Evolutionary conservation across 345 rosid species (phyloP), one percentile per base, ranked within the genome.

Genomic region (Eucalyptus fibrosa): DNA sequence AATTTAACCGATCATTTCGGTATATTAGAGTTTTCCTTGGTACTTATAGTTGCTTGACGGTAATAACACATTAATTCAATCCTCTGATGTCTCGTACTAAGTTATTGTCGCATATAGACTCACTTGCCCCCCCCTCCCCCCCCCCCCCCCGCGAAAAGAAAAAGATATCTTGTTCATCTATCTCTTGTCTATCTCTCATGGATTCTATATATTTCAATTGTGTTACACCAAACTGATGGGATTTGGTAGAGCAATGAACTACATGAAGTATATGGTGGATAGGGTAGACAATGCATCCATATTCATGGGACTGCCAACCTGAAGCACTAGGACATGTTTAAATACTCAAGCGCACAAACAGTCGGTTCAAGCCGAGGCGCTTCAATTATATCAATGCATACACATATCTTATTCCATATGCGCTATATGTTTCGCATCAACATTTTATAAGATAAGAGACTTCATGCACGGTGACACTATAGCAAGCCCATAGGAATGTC

Each of bases 11-110:
- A 69, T 69, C 81, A 67, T 32, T 67, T 34, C 7, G 24, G 42
- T 5, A 69, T 69, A 40, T 13, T 5, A 2, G 81, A 69, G 42
- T 5, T 69, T 69, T 21, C 24, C 5, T 0, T 0, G 0, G 4
- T 34, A 4, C 42, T 37, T 69, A 16, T 16, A 67, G 12, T 32
- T 67, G 40, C 18, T n/a, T 19, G 80, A 67, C 4, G 21, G 40
- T 12, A 67, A 67, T 21, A 67, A 32, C 24, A 69, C 1, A 69
- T 69, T 34, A 32, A 69, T 23, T 8, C 40, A 7, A 65, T n/a
- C 21, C 37, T n/a, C 40, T 3, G 5, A n/a, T 65, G 77, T 65
- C 40, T 37, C 13, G 7, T 32, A 10, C 81, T 32, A 69, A 17
- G 9, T 69, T 17, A 69, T 34, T 17, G 24, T 69, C 1, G 7